phyloP scores from a whole-genome alignment of 805 yeast species.

The Cyberlindnera euphorbiiphila region DNA sequence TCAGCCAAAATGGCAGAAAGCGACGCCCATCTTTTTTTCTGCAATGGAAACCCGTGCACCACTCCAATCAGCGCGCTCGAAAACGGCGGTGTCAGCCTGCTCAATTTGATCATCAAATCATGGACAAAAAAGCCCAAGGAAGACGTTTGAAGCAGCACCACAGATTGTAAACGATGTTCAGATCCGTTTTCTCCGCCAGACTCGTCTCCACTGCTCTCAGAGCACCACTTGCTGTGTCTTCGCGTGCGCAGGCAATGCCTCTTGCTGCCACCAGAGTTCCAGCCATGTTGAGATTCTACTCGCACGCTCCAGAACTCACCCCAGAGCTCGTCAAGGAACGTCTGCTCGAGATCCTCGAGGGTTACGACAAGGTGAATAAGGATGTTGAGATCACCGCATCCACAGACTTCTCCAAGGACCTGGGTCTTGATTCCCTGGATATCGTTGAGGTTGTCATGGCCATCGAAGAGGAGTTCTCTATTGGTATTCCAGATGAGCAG shows the following conservation, averaged over 20 bases:
- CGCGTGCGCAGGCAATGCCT: not conserved
- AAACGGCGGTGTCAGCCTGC: too few relatives aligned
- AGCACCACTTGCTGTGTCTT: slow-evolving; percentile 2
- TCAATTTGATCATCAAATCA: too few relatives aligned
- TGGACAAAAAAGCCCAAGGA: not conserved
- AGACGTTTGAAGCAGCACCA: not conserved
- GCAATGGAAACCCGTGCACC: too few relatives aligned
- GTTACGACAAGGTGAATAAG: slow-evolving; percentile 50
- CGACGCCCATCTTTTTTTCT: too few relatives aligned
- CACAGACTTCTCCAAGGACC: slow-evolving; percentile 58
- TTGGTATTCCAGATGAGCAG: slow-evolving; percentile 73
- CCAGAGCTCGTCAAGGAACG: slow-evolving; percentile 61
- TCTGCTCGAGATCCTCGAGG: slow-evolving; percentile 59
- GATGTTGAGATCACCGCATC: slow-evolving; percentile 31
- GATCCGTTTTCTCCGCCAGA: slow-evolving; percentile 7
- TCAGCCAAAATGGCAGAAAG: not conserved
- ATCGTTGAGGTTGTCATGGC: slow-evolving; percentile 72
- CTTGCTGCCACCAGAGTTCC: slow-evolving; percentile 1
- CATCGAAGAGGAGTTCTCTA: slow-evolving; percentile 62
- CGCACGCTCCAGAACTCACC: slow-evolving; percentile 57
- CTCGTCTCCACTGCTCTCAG: not conserved
- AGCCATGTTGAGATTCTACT: slow-evolving; percentile 35
- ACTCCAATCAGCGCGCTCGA: too few relatives aligned
- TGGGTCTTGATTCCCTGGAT: slow-evolving; percentile 70
- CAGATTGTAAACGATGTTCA: slow-evolving; percentile 7